Conservation (phyloP, 148 eudicot species). For the Amaranthus palmeri region DNA sequence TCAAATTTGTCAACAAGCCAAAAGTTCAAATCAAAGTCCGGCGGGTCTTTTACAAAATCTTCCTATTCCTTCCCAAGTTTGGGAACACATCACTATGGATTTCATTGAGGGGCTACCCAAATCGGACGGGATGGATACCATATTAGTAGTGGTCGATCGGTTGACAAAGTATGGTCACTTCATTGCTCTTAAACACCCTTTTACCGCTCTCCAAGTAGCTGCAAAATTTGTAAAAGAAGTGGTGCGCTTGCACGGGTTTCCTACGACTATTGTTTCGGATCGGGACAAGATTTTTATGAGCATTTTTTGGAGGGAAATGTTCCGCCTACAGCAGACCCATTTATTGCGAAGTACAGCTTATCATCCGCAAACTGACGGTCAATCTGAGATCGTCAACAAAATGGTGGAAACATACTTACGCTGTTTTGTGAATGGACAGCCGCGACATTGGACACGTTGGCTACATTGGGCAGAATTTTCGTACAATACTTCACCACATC, state of each 20-base stretch:
- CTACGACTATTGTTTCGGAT: neutral
- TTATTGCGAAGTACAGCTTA: too few species aligned
- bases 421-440: too few species aligned
- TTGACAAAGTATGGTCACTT: neutral
- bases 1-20: neutral
- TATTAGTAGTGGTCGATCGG: neutral
- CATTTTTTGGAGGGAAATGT: too few species aligned
- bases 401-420: too few species aligned
- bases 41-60: neutral
- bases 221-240: neutral
- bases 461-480: too few species aligned
- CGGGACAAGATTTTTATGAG: too few species aligned
- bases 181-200: neutral
- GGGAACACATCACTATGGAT: neutral
- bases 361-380: too few species aligned
- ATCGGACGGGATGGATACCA: neutral
- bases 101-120: neutral
- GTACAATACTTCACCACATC: too few species aligned
- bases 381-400: too few species aligned
- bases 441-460: too few species aligned
- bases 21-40: neutral
- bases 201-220: neutral
- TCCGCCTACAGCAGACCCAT: too few species aligned
- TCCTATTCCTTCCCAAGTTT: neutral
- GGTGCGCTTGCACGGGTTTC: neutral